phyloP scores from a whole-genome alignment of 768 basidiomycete genomes.

The Xanthoconium stramineum region DNA sequence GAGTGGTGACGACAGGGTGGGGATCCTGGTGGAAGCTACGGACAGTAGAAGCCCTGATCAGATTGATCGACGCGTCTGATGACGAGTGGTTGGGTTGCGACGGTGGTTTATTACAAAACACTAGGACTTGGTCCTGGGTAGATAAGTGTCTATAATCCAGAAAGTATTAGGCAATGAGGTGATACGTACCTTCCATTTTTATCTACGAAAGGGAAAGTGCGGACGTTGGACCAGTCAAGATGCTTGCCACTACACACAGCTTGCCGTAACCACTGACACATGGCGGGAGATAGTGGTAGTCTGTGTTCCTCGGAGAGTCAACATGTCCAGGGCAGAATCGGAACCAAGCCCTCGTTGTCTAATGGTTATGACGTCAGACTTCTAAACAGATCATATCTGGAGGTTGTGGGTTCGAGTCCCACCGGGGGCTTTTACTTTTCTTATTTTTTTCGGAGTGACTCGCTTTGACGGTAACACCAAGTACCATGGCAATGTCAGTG shows the following conservation, averaged over 20 bases:
- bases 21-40: not conserved
- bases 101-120: not conserved
- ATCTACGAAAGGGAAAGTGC: not conserved
- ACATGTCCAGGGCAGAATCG: not conserved
- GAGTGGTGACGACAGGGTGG: not conserved
- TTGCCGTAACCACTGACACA: not conserved
- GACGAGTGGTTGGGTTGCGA: not conserved
- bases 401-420: conserved; percentile 87
- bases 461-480: too few relatives aligned
- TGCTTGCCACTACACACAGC: not conserved
- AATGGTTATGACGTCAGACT: conserved; percentile 92
- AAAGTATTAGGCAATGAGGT: not conserved
- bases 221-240: not conserved
- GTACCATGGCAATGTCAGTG: too few relatives aligned
- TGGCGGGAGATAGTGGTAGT: too few relatives aligned
- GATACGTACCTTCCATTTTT: not conserved
- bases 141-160: too few relatives aligned
- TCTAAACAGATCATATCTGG: conserved; percentile 79
- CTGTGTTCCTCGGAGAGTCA: not conserved
- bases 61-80: not conserved
- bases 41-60: not conserved
- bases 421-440: conserved; percentile 56
- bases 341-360: conserved; percentile 70
- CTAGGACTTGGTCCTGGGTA: too few relatives aligned
- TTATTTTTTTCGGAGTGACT: conserved; percentile 3